Evolutionary conservation across 192 early-diverging fungal genomes (phyloP).

Genomic region (Haplosporangium gracile): DNA sequence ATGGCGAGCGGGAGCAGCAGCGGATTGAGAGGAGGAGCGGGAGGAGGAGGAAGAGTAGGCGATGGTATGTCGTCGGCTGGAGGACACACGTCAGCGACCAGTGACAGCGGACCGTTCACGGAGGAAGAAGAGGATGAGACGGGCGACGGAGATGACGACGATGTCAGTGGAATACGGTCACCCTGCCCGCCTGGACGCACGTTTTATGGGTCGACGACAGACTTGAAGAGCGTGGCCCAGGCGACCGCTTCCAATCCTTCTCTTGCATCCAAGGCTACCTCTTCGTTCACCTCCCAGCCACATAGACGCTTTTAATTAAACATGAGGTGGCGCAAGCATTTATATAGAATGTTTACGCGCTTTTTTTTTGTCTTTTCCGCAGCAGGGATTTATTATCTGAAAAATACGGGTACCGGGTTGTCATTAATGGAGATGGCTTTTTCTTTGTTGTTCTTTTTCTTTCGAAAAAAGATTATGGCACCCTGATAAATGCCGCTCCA

Average conservation of each 20-base stretch:
- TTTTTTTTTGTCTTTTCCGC: too few species aligned
- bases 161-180: slow-evolving; percentile 21
- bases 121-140: slow-evolving; percentile 6
- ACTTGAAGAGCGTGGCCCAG: slow-evolving; percentile 28
- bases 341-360: too few species aligned
- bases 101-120: neutral
- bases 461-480: neutral
- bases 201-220: slow-evolving; percentile 16
- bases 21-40: neutral
- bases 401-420: neutral
- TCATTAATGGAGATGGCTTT: neutral
- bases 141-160: slow-evolving; percentile 29
- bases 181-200: slow-evolving; percentile 45
- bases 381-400: neutral
- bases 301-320: neutral
- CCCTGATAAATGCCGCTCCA: neutral
- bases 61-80: neutral
- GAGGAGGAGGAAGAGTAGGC: neutral
- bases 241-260: slow-evolving; percentile 7
- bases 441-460: neutral
- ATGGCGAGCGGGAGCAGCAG: slow-evolving; percentile 3
- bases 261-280: slow-evolving; percentile 3
- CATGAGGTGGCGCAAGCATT: neutral
- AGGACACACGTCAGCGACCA: neutral
- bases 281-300: neutral